Conservation (phyloP, 768 basidiomycete genomes). For the Calocera cornea region DNA sequence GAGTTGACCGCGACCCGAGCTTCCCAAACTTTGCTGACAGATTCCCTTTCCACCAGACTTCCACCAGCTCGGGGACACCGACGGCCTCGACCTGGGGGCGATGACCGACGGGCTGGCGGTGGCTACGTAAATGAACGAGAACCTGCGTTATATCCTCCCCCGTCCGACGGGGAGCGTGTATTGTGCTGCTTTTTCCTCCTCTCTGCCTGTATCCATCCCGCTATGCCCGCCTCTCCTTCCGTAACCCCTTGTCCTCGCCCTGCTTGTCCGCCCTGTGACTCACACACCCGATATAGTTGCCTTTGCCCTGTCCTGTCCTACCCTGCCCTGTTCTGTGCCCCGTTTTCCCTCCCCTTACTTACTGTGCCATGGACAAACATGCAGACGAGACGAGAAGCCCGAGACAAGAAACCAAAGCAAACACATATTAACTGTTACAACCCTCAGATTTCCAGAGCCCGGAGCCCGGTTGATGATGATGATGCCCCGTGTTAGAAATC, state of each 20-base stretch:
- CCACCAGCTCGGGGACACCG: conserved; percentile 15
- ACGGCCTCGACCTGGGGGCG: background rate
- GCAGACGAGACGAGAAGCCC: background rate
- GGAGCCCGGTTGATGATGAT: background rate
- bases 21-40: background rate
- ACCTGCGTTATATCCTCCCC: background rate
- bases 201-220: background rate
- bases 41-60: conserved; percentile 12
- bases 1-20: conserved; percentile 19
- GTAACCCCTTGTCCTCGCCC: too few relatives aligned
- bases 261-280: too few relatives aligned
- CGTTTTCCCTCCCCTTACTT: background rate
- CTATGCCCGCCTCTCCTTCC: background rate
- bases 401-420: background rate
- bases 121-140: background rate
- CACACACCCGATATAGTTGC: too few relatives aligned
- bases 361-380: conserved; percentile 1
- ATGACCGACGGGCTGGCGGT: conserved; percentile 1
- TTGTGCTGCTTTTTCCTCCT: background rate
- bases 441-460: too few relatives aligned
- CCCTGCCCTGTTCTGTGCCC: background rate
- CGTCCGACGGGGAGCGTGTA: background rate
- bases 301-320: background rate
- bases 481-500: background rate
- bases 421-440: background rate